phyloP scores from a whole-genome alignment of 2,329 filamentous ascomycete genomes.

The Neodidymelliopsis sp. region DNA sequence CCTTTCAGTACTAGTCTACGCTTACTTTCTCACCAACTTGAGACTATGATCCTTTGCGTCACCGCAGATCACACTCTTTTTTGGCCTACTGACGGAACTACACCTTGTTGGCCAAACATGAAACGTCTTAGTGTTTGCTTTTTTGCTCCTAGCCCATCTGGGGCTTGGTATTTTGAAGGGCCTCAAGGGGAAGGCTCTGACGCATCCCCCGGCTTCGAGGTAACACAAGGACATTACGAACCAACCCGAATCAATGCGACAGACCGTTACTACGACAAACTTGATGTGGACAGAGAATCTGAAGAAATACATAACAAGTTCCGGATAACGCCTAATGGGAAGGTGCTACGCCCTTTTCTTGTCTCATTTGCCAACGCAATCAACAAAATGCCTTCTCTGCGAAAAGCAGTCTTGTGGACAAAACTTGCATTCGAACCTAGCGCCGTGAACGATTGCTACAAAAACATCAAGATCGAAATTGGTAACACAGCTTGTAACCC shows the following conservation, averaged over 20 bases:
- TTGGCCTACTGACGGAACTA: conserved; percentile 12
- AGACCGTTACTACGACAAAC: not conserved
- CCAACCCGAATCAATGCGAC: not conserved
- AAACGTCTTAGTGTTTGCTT: conserved; percentile 23
- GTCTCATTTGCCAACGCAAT: conserved; percentile 24
- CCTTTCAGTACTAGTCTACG: conserved; percentile 28
- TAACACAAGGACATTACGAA: not conserved
- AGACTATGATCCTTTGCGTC: conserved; percentile 13
- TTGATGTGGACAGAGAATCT: too few relatives aligned
- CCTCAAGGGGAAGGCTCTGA: conserved; percentile 23
- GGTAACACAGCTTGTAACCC: not conserved
- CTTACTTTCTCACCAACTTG: conserved; percentile 22
- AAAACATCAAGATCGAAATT: not conserved
- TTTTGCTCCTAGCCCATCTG: conserved; percentile 20
- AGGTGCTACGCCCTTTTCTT: conserved; percentile 18
- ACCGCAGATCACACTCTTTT: conserved; percentile 26
- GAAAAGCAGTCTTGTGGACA: conserved; percentile 19
- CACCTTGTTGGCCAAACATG: conserved; percentile 24
- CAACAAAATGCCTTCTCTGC: conserved; percentile 20
- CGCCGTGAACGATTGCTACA: not conserved
- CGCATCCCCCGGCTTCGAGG: too few relatives aligned
- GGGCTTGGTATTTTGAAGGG: conserved; percentile 27
- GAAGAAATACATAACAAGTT: too few relatives aligned
- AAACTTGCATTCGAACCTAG: conserved; percentile 10
- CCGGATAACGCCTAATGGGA: conserved; percentile 19